Conservation (phyloP, 2,329 filamentous ascomycete genomes). For the Pseudogymnoascus destructans region DNA sequence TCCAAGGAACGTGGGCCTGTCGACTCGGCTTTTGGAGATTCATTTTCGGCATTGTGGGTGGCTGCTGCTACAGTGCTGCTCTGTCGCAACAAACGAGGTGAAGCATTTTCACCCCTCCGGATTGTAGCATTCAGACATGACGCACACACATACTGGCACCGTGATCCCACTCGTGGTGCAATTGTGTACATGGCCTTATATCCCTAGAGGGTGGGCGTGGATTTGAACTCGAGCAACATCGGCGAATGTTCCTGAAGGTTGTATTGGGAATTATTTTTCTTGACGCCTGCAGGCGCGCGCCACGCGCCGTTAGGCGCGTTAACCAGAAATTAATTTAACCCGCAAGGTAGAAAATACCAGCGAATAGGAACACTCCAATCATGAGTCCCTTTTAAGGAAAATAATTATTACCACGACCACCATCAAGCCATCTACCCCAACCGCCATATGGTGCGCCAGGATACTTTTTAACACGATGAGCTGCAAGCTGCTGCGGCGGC, state of each 20-base stretch:
- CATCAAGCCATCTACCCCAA: not conserved
- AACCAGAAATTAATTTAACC: not conserved
- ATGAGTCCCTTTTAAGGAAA: not conserved
- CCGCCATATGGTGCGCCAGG: not conserved
- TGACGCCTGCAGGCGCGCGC: not conserved
- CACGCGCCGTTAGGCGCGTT: not conserved
- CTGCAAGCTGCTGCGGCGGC: not conserved
- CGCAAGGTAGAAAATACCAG: conserved; percentile 1
- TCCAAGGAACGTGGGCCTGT: not conserved
- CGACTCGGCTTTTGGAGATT: not conserved
- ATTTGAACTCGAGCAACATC: not conserved
- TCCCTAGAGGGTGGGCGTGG: not conserved
- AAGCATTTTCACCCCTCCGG: not conserved
- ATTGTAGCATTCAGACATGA: not conserved
- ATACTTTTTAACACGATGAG: not conserved
- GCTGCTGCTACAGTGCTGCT: not conserved
- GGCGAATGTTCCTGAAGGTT: not conserved
- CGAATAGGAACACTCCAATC: not conserved
- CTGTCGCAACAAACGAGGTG: not conserved
- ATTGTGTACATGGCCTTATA: not conserved
- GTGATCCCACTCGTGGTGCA: conserved; percentile 1
- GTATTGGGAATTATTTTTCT: not conserved
- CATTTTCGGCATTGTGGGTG: not conserved
- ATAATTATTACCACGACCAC: not conserved
- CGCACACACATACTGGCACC: not conserved